phyloP scores from a whole-genome alignment of 148 eudicot genomes.

The Cornus kousa region DNA sequence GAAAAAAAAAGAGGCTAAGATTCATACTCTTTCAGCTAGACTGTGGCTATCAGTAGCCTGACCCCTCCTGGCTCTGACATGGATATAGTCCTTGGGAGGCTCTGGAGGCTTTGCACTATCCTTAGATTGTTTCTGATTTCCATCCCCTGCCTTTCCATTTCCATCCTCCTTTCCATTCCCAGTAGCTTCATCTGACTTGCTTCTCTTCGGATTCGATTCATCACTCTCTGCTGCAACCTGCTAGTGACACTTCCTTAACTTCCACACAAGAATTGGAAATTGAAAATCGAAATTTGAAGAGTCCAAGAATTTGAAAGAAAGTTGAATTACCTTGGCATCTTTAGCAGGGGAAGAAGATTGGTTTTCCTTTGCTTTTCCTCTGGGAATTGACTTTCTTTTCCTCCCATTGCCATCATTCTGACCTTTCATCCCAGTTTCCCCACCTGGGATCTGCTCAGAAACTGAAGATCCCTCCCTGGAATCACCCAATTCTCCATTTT shows the following conservation, averaged over 20 bases:
- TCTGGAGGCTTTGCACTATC: constrained; percentile 40
- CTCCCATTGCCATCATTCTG: constrained; percentile 48
- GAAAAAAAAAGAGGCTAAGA: too few relatives aligned
- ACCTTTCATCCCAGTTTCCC: constrained; percentile 31
- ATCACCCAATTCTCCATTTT: constrained; percentile 38
- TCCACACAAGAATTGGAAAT: background rate
- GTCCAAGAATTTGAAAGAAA: background rate
- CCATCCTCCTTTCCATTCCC: constrained; percentile 19
- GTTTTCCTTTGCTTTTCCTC: constrained; percentile 47
- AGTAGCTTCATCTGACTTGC: constrained; percentile 31
- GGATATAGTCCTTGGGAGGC: constrained; percentile 59
- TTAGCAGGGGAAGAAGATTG: constrained; percentile 22
- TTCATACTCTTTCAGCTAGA: constrained; percentile 65
- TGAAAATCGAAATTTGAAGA: background rate
- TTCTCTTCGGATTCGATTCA: constrained; percentile 44
- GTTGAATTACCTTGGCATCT: constrained; percentile 27
- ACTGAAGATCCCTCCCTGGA: constrained; percentile 74
- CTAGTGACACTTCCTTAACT: background rate
- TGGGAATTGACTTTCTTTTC: constrained; percentile 67
- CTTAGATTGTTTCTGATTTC: constrained; percentile 28
- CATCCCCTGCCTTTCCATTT: background rate
- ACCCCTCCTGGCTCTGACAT: constrained; percentile 67
- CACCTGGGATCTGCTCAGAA: constrained; percentile 74
- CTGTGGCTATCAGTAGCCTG: constrained; percentile 63
- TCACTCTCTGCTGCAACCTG: constrained; percentile 34